These are phyloP conservation scores for Apiotrichum montevideense DNA, from an alignment of 1,284 basidiomycete species.

Conservation along the genomic window DNA sequence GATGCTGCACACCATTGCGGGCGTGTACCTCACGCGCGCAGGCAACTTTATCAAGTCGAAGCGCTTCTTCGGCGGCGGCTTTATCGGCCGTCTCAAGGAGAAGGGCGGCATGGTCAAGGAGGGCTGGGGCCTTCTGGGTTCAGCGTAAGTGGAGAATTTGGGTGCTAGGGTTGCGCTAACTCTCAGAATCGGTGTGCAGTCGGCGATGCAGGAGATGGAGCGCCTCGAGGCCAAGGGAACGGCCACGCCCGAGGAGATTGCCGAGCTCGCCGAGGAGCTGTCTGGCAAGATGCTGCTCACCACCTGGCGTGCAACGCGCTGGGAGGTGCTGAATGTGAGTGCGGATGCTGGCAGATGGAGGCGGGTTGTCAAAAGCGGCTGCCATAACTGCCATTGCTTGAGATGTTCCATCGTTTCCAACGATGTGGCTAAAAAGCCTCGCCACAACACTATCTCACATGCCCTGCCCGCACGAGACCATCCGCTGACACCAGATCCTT, in stretches of 20 bases:
- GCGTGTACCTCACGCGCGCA: slow-evolving; percentile 87
- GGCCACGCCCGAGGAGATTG: slow-evolving; percentile 71
- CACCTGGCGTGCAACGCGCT: slow-evolving; percentile 88
- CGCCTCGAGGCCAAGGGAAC: slow-evolving; percentile 79
- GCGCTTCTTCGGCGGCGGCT: slow-evolving; percentile 73
- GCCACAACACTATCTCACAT: no score
- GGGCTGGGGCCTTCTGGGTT: slow-evolving; percentile 86
- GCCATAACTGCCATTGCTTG: no score
- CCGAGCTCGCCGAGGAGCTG: slow-evolving; percentile 85
- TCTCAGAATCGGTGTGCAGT: slow-evolving; percentile 60
- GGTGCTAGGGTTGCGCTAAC: no score
- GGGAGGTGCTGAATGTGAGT: slow-evolving; percentile 78
- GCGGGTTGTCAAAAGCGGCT: no score
- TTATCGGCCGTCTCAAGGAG: slow-evolving; percentile 91
- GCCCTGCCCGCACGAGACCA: neutral
- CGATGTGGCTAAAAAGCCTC: no score
- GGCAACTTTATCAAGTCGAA: slow-evolving; percentile 84
- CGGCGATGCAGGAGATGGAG: slow-evolving; percentile 77
- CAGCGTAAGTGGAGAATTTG: slow-evolving; percentile 53
- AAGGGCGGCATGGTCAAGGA: slow-evolving; percentile 89
- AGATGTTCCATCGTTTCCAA: no score
- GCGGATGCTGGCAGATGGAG: no score
- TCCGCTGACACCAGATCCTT: slow-evolving; percentile 37
- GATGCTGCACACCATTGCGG: slow-evolving; percentile 68
- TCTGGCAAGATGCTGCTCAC: slow-evolving; percentile 93